Evolutionary conservation across 2,329 filamentous ascomycete genomes (phyloP).

Genomic region (Colletotrichum sojae): DNA sequence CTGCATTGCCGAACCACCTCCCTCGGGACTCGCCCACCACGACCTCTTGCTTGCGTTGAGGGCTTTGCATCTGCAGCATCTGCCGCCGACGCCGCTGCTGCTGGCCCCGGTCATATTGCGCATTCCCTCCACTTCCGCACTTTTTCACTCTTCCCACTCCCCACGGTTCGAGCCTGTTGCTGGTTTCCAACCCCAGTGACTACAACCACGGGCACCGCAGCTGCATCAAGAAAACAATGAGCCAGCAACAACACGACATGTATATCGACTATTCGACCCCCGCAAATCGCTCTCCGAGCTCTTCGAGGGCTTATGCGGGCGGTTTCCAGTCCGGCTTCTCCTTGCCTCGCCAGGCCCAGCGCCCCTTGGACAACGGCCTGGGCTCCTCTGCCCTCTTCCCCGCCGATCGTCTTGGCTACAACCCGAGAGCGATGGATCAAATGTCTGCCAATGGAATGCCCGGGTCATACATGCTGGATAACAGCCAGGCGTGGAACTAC

Average conservation of each 20-base stretch:
- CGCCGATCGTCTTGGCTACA: conserved; percentile 75
- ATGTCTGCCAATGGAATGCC: conserved; percentile 59
- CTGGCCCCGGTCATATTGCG: conserved; percentile 35
- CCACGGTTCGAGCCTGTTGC: conserved; percentile 26
- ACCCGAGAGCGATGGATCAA: conserved; percentile 70
- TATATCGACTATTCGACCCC: conserved; percentile 78
- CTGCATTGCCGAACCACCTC: conserved; percentile 11
- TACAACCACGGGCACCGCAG: conserved; percentile 14
- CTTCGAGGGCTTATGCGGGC: conserved; percentile 69
- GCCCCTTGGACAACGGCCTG: conserved; percentile 83
- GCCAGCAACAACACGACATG: conserved; percentile 73
- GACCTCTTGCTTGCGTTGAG: conserved; percentile 25
- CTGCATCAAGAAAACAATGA: conserved; percentile 54
- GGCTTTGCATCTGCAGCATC: conserved; percentile 24
- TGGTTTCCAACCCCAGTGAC: conserved; percentile 33
- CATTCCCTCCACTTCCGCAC: conserved; percentile 28
- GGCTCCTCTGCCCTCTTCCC: conserved; percentile 76
- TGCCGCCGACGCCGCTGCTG: conserved; percentile 12
- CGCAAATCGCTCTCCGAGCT: conserved; percentile 68
- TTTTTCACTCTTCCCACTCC: conserved; percentile 16
- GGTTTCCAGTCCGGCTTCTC: conserved; percentile 52
- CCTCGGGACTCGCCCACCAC: conserved; percentile 17
- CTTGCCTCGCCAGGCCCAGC: conserved; percentile 70
- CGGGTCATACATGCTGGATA: conserved; percentile 70
- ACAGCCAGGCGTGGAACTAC: conserved; percentile 86